Conservation (phyloP, 2,329 filamentous ascomycete genomes). For the Cucurbitaria berberidis region DNA sequence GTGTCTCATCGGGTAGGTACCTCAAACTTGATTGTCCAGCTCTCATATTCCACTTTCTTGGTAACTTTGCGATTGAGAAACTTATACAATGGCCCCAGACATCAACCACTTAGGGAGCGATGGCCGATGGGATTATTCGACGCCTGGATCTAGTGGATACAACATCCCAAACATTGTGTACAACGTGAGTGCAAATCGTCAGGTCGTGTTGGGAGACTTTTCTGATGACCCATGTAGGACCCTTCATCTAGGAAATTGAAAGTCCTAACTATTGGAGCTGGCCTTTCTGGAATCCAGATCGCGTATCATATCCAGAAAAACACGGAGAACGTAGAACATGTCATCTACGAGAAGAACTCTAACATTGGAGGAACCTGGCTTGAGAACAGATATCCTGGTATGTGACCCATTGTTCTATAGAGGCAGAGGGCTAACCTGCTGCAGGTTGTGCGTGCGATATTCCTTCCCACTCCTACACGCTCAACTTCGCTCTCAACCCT, state of each 20-base stretch:
- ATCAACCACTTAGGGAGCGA: constrained; percentile 47
- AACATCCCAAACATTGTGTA: constrained; percentile 49
- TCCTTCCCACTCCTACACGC: constrained; percentile 54
- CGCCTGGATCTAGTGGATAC: constrained; percentile 52
- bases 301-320: constrained; percentile 57
- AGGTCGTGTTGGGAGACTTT: too few species aligned
- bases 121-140: constrained; percentile 52
- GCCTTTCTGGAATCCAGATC: constrained; percentile 55
- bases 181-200: constrained; percentile 27
- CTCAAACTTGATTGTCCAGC: neutral
- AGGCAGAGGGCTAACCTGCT: constrained; percentile 2
- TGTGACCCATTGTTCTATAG: neutral
- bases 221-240: constrained; percentile 8
- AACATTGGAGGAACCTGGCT: constrained; percentile 56
- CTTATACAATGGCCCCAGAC: constrained; percentile 49
- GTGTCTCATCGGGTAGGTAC: neutral
- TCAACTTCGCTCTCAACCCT: constrained; percentile 53
- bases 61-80: neutral
- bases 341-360: constrained; percentile 57
- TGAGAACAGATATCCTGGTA: constrained; percentile 51
- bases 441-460: constrained; percentile 54
- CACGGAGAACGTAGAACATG: constrained; percentile 53
- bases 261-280: constrained; percentile 57
- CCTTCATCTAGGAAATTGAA: constrained; percentile 46
- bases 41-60: neutral